Evolutionary conservation across 305 asterid species (phyloP), one percentile per base, ranked within the genome.

Genomic region (Rubia peregrina): DNA sequence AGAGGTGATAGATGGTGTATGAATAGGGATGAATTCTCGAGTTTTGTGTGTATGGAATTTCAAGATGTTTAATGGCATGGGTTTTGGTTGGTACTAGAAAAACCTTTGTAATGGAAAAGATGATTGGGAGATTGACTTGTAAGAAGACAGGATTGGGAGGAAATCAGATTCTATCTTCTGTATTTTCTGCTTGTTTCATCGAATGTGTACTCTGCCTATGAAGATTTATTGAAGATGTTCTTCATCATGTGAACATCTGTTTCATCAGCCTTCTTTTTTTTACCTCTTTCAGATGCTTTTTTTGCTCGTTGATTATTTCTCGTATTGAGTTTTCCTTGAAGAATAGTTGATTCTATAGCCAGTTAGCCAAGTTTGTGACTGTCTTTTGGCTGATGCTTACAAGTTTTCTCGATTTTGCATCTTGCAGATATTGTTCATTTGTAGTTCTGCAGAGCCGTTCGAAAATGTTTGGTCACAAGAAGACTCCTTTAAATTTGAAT

Each of bases 401-500:
- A 66, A 21, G 7, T 70, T 70, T 68, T 56, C 63, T 21, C 22
- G 41, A 41, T n/a, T 53, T 43, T 69, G 19, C 51, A 73, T 16
- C 51, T 33, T 33, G 42, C 19, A 42, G 44, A 40, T 73, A 68
- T 71, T 72, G 72, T 68, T 48, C 21, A 38, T 51, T 63, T 64
- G 59, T n/a, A 17, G 21, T n/a, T 40, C 61, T 69, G 59, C 67
- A 65, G 72, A 61, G 72, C 42, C 42, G 44, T 73, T 70, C 80
- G 30, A 81, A 79, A 76, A 91, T 91, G 97, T 83, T 81, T 61
- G 85, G 87, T 79, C 81, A 74, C 49, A 91, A 75, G 84, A 94
- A 85, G 74, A 88, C 86, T 63, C 88, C 88, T 33, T 41, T 84
- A 67, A 79, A 86, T 76, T 75, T 76, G 84, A 77, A 75, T 46